Conservation (phyloP, 805 yeast species). For the Metschnikowia peoriensis region DNA sequence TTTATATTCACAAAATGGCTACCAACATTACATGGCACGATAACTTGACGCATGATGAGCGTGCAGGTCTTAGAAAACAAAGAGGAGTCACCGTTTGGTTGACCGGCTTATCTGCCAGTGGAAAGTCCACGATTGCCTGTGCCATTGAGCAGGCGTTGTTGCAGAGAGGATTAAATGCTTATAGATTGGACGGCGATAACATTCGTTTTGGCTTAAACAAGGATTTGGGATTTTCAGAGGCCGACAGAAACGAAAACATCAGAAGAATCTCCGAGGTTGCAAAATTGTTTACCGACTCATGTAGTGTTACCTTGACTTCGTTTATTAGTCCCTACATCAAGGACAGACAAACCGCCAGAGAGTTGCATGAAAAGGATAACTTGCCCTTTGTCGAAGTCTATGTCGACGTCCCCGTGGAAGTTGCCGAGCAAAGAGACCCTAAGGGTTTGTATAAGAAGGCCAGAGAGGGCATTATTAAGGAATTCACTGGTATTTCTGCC, state of each 20-base stretch:
- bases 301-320: slow-evolving; percentile 81
- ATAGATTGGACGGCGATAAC: slow-evolving; percentile 93
- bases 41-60: slow-evolving; percentile 81
- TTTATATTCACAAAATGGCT: slow-evolving; percentile 54
- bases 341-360: slow-evolving; percentile 84
- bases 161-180: slow-evolving; percentile 66
- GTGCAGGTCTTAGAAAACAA: slow-evolving; percentile 69
- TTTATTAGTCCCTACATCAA: slow-evolving; percentile 88
- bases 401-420: slow-evolving; percentile 89
- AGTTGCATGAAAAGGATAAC: slow-evolving; percentile 69
- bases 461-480: slow-evolving; percentile 89
- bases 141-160: slow-evolving; percentile 84
- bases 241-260: slow-evolving; percentile 91
- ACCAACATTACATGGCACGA: slow-evolving; percentile 96
- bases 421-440: slow-evolving; percentile 97
- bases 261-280: slow-evolving; percentile 95
- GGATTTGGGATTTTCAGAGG: slow-evolving; percentile 89
- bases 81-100: slow-evolving; percentile 91
- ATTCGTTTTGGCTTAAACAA: slow-evolving; percentile 92
- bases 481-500: slow-evolving; percentile 93
- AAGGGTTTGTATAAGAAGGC: slow-evolving; percentile 97
- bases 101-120: slow-evolving; percentile 93
- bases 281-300: slow-evolving; percentile 90
- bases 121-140: slow-evolving; percentile 92
- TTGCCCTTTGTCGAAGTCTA: slow-evolving; percentile 88